Base-by-base conservation (phyloP, 2,329 filamentous ascomycete genomes). In the Aspergillus pseudonomiae region DNA sequence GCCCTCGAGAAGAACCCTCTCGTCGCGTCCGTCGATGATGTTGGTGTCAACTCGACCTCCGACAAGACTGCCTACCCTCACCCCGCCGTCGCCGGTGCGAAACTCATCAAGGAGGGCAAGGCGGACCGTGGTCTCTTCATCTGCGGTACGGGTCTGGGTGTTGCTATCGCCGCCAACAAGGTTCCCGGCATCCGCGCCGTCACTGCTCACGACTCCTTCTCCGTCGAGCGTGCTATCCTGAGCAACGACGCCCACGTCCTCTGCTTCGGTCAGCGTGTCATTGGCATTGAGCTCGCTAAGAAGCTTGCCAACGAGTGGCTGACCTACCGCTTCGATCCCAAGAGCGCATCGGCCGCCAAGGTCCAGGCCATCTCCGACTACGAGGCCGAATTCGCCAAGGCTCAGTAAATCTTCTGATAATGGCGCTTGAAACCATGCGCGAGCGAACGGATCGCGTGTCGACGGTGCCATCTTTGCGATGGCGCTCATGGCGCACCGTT, bases 81-180 rank as follows among this genome's bases (percentile, higher is more conserved):
- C 77, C 86, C 91, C 46, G 92, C 92, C 63, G 90, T 92, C 46
- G 86, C 87, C 45, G 92, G 91, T 6, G 90, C 91, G 48, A 82
- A 85, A 63, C 75, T 80, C 63, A 79, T 83, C 73, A 77, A 74
- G 56, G 76, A 78, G 52, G 81, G 81, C 66, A 80, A 82, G 71
- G 90, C 86, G 59, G 92, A 96, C 79, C 89, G 92, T 59, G 92
- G 91, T 0, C 83, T 96, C 43, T 78, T 79, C 68, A 92, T 96
- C 81, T 96, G 92, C 80, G 92, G 93, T 2, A 96, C 93, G 0
- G 93, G 93, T 0, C 85, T 96, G 9, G 93, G 93, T 24, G 93
- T 96, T 9, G 92, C 93, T 71, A 96, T 96, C 75, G 82, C 87
- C n/a, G 93, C 93, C 68, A 96, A 96, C 84, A 96, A 96, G 78